Base-by-base conservation (phyloP, 805 yeast species). In the Wickerhamiella sergipiensis region DNA sequence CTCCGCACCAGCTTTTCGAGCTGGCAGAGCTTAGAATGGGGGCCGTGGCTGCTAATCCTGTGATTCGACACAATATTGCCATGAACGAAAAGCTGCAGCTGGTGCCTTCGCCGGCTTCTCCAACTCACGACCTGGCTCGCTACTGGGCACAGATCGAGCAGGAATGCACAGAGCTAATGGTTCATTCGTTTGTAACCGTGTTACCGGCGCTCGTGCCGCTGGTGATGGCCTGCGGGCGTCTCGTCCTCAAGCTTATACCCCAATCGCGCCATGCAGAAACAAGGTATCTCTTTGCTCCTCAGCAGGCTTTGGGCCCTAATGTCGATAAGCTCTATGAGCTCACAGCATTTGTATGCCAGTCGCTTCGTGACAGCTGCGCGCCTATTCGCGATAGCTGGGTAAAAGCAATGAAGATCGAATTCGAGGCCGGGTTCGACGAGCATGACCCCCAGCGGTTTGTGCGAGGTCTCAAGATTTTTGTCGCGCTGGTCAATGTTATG, bases 311-410 rank as follows among this genome's bases (percentile, higher is more conserved):
- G 79, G 18, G 73, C 76, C 38, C 74, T 87, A 59, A 76, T 89
- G 1, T 17, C 10, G 3, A 7, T 3, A 4, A n/a, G 8, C 40
- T 50, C 5, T 6, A 19, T 1, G 52, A 54, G 7, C 10, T 51
- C 9, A 12, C 48, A 1, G 31, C 21, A 2, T 47, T 56, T 33
- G 72, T 89, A 43, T 79, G 86, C 1, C 71, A 75, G 31, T 77
- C 87, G 31, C 82, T 90, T 67, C 86, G 88, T 67, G 79, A 81
- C 49, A 95, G 86, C 64, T 88, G 96, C 68, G 95, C 96, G 6
- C 97, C 97, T 55, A 87, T 87, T 94, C 77, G 97, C 63, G 95
- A 86, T 66, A 69, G 78, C 42, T 83, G 92, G 88, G 95, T 89
- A 38, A 85, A 79, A 58, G 85, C 82, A 59, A 85, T 89, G 92